Evolutionary conservation across 805 yeast species (phyloP), one percentile per base, ranked within the genome.

Genomic region (Wickerhamiella hasegawae): DNA sequence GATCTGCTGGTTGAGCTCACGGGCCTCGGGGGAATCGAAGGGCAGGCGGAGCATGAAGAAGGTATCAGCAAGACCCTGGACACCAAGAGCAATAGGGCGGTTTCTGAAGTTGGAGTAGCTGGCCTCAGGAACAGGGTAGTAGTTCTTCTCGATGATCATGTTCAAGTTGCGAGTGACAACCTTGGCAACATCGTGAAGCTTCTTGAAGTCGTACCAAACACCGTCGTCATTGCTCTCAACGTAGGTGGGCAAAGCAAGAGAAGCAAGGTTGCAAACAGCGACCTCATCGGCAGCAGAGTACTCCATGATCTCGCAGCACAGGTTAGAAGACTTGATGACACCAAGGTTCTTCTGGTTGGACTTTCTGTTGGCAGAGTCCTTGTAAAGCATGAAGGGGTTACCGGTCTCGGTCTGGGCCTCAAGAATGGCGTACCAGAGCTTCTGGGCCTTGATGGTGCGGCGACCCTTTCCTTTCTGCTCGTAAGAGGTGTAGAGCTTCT

Each of bases 321-420:
- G 63, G 57, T 87, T 87, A 3, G 96, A 83, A 5, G 94, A 81
- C 58, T 85, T 85, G 57, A 87, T 87, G 14, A 76, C 71, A 34
- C 98, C 97, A 48, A 87, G 62, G 56, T 87, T 87, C 65, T 82
- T 73, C 57, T 87, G 98, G 58, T 87, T 87, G 31, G 84, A 71
- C 59, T 87, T 84, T 33, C 55, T 46, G 59, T 87, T 87, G 60
- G 94, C 80, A 8, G 94, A 70, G 61, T 87, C 98, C 54, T 87
- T 87, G 66, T 81, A 87, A 12, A 87, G 65, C 76, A 87, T 75
- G 63, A 81, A 87, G 18, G 98, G 98, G 47, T 80, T 81, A 35
- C 98, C 97, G 3, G 97, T 85, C 60, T 87, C 96, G 26, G 90
- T 80, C 61, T 87, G 98, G 23, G 95, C 74, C 53, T 82, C 90